Evolutionary conservation across 192 early-diverging fungal species (phyloP).

Genomic region (Rhizophlyctis rosea): DNA sequence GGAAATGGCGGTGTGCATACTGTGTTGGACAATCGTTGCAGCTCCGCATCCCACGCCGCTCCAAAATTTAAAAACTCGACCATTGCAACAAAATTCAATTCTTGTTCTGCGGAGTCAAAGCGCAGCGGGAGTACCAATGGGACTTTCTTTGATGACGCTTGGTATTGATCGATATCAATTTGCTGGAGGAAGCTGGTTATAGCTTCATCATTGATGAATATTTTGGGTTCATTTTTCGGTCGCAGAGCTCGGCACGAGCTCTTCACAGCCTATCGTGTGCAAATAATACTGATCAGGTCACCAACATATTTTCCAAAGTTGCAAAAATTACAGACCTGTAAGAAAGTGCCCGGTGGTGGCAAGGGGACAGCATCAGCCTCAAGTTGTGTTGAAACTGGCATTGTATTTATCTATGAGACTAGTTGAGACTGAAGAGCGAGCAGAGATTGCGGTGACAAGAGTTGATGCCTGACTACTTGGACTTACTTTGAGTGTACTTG

Average conservation of each 20-base stretch:
- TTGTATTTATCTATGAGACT: too few relatives aligned
- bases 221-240: background rate
- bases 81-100: slow-evolving; percentile 73
- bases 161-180: background rate
- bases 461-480: too few relatives aligned
- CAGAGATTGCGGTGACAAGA: too few relatives aligned
- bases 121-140: slow-evolving; percentile 63
- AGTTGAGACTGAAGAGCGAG: too few relatives aligned
- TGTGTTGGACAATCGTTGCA: slow-evolving; percentile 55
- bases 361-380: too few relatives aligned
- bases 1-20: too few relatives aligned
- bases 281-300: background rate
- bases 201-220: background rate
- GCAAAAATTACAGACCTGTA: background rate
- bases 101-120: slow-evolving; percentile 69
- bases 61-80: slow-evolving; percentile 77
- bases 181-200: background rate
- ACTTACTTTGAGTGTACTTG: too few relatives aligned
- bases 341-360: background rate
- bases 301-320: background rate
- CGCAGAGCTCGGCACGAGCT: background rate
- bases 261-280: background rate
- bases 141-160: background rate
- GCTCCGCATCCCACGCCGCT: slow-evolving; percentile 63
- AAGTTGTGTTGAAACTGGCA: too few relatives aligned